Evolutionary conservation across 2,329 filamentous ascomycete genomes (phyloP), one percentile per base, ranked within the genome.

Genomic region (Colletotrichum lentis): DNA sequence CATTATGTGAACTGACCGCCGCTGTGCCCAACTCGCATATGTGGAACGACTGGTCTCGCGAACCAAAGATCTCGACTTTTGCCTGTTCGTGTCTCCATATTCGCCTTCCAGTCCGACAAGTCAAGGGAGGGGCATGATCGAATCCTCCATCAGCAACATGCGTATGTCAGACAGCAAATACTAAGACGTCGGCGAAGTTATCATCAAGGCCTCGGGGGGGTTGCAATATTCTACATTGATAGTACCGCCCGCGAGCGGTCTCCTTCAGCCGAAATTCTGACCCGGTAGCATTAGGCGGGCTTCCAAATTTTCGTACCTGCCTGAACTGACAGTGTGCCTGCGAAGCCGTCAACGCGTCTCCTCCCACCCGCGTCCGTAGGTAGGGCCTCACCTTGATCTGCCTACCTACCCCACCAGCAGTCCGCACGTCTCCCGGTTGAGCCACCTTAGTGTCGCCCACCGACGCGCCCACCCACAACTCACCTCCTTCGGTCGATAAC

Each of bases 211-310:
- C n/a, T 22, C 11, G 7, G 1, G 8, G 14, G n/a, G 6, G 16
- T 16, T 20, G 1, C 18, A 16, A 6, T n/a, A 5, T 16, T 1
- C 6, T 35, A 2, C 18, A 2, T 3, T 0, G 35, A 10, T 10
- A 35, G 5, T 10, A 35, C 18, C 43, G n/a, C n/a, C n/a, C 41
- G 54, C 3, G 5, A 0, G 18, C 3, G 14, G 12, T 22, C 24
- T 8, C 11, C 14, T 7, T 7, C 18, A 46, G 47, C 5, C 24
- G 27, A 18, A 0, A 3, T 7, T 7, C 3, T 22, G 11, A 47
- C n/a, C 7, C n/a, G 35, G 12, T 18, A 24, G 37, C 43, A 43
- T 11, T 39, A 35, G 55, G 0, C 27, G 3, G 18, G 24, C 31
- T 44, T 14, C 11, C 27, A 58, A 0, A 37, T n/a, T 5, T 24